These are phyloP conservation scores for Trichopus zeylanicus DNA, from an alignment of 116 monocot species.

Conservation along the genomic window DNA sequence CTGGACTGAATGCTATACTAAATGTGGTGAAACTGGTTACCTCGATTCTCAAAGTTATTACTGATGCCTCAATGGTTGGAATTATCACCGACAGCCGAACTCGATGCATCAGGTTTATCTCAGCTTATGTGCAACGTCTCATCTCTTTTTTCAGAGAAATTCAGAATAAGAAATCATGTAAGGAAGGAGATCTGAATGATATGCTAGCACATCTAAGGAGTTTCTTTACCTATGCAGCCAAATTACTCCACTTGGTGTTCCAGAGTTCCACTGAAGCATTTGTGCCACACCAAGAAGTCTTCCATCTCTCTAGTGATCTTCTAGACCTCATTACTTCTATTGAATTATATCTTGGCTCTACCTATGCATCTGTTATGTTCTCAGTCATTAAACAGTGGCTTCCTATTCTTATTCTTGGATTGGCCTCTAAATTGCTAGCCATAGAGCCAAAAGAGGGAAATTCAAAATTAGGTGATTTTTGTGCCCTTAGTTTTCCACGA, in stretches of 20 bases:
- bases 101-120: conserved; percentile 46
- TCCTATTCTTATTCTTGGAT: conserved; percentile 44
- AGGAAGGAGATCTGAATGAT: conserved; percentile 37
- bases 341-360: conserved; percentile 33
- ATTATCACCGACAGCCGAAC: conserved; percentile 16
- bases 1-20: conserved; percentile 13
- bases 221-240: conserved; percentile 52
- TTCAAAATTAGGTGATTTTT: background rate
- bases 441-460: conserved; percentile 6
- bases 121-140: conserved; percentile 22
- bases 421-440: conserved; percentile 35
- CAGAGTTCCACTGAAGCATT: conserved; percentile 23
- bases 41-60: conserved; percentile 38
- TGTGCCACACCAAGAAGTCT: conserved; percentile 30
- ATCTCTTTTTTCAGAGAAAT: conserved; percentile 14
- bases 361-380: conserved; percentile 28
- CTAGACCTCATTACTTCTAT: conserved; percentile 37
- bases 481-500: conserved; percentile 13
- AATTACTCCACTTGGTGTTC: conserved; percentile 47
- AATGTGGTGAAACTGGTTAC: conserved; percentile 34
- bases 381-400: conserved; percentile 48
- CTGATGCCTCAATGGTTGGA: conserved; percentile 30
- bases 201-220: conserved; percentile 26
- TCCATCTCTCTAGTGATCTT: conserved; percentile 42
- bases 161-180: conserved; percentile 9